Evolutionary conservation across 1,284 basidiomycete species (phyloP).

Genomic region (Amylostereum chailletii): DNA sequence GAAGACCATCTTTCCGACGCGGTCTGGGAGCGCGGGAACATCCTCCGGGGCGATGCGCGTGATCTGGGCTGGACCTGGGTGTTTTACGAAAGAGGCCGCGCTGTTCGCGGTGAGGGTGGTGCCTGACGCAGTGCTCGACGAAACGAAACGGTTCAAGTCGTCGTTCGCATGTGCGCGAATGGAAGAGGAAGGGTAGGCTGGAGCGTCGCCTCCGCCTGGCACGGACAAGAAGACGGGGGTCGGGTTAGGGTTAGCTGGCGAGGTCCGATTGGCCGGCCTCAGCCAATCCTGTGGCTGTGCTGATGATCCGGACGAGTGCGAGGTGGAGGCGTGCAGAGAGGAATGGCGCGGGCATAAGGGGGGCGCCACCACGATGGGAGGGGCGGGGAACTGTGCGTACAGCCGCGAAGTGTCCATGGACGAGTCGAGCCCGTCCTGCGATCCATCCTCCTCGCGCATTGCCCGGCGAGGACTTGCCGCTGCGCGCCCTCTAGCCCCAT

Average conservation of each 20-base stretch:
- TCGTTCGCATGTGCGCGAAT: slow-evolving; percentile 45
- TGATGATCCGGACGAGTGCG: neutral
- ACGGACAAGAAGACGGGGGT: slow-evolving; percentile 16
- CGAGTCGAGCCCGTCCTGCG: slow-evolving; percentile 7
- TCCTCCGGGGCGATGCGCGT: slow-evolving; percentile 76
- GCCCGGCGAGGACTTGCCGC: slow-evolving; percentile 1
- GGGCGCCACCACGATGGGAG: slow-evolving; percentile 20
- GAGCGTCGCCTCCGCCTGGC: slow-evolving; percentile 15
- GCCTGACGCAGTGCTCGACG: slow-evolving; percentile 70
- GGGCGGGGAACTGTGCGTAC: slow-evolving; percentile 23
- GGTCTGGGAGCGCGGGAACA: slow-evolving; percentile 63
- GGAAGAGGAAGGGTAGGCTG: slow-evolving; percentile 42
- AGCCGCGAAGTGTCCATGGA: slow-evolving; percentile 18
- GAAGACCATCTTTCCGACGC: slow-evolving; percentile 81
- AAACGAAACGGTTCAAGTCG: slow-evolving; percentile 81
- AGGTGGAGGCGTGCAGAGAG: slow-evolving; percentile 10
- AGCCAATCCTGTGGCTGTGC: neutral
- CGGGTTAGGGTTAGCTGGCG: neutral
- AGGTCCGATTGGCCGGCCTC: neutral
- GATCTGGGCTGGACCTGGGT: slow-evolving; percentile 68
- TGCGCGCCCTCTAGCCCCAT: neutral
- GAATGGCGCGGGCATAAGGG: slow-evolving; percentile 12
- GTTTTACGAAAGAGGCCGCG: slow-evolving; percentile 75
- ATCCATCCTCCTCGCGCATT: too few species aligned
- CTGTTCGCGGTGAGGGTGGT: slow-evolving; percentile 66